These are phyloP conservation scores for Tirmania nivea DNA, from an alignment of 495 filamentous ascomycete genomes.

Conservation along the genomic window DNA sequence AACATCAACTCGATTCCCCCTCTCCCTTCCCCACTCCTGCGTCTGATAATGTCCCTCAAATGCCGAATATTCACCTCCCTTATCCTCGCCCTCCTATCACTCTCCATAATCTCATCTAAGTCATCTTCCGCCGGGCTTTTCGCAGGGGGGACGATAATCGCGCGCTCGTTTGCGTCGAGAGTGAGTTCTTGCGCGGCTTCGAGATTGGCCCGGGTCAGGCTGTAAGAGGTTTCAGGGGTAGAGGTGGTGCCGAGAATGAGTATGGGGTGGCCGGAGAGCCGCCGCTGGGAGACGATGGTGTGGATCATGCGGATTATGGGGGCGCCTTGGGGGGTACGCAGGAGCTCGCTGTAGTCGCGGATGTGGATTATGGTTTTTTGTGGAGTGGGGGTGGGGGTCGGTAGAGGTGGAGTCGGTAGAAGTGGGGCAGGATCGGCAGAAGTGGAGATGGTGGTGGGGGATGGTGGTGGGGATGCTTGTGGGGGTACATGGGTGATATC, in stretches of 20 bases:
- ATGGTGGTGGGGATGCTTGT: constrained; percentile 49
- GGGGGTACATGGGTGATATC: neutral
- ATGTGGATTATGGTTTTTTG: constrained; percentile 45
- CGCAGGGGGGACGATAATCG: constrained; percentile 29
- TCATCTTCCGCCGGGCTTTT: neutral
- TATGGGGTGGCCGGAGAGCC: constrained; percentile 44
- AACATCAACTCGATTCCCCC: constrained; percentile 8
- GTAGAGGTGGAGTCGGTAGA: constrained; percentile 24
- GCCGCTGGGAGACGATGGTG: constrained; percentile 43
- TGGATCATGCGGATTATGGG: constrained; percentile 43
- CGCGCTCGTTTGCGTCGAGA: constrained; percentile 25
- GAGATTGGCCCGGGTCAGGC: constrained; percentile 29
- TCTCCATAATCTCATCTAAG: constrained; percentile 6
- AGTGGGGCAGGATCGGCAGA: constrained; percentile 35
- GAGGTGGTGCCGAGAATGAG: constrained; percentile 55
- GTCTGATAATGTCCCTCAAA: constrained; percentile 37
- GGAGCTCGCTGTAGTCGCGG: constrained; percentile 58
- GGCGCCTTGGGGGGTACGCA: constrained; percentile 36
- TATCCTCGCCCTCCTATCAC: constrained; percentile 28
- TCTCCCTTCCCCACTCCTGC: constrained; percentile 15
- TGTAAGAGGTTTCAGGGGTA: constrained; percentile 23
- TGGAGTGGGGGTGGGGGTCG: neutral
- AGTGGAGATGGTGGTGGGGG: constrained; percentile 46
- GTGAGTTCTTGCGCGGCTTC: constrained; percentile 24
- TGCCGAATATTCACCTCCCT: constrained; percentile 47